These are phyloP conservation scores for Kodamaea arcana DNA, from an alignment of 1,139 yeast species.

Conservation along the genomic window DNA sequence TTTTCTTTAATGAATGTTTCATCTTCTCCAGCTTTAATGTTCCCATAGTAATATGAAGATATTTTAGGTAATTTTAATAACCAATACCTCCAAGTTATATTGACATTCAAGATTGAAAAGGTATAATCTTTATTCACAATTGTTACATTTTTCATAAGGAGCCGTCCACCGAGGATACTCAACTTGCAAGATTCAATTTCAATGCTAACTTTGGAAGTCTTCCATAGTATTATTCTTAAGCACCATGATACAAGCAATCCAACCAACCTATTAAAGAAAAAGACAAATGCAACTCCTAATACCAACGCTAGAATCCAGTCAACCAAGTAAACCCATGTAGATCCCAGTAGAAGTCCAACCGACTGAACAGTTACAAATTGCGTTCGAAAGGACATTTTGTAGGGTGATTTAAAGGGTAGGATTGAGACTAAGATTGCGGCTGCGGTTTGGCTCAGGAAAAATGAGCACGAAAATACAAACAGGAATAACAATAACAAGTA, in stretches of 20 bases:
- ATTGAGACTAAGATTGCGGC: too few relatives aligned
- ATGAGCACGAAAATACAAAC: too few relatives aligned
- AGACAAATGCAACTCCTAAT: constrained; percentile 60
- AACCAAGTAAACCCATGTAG: constrained; percentile 78
- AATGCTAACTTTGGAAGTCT: constrained; percentile 48
- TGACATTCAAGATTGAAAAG: constrained; percentile 62
- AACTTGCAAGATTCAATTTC: constrained; percentile 70
- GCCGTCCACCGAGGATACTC: constrained; percentile 76
- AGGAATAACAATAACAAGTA: too few relatives aligned
- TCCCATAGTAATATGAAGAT: constrained; percentile 34
- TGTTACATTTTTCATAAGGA: constrained; percentile 72
- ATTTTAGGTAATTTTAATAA: constrained; percentile 47
- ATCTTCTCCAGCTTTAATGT: constrained; percentile 17
- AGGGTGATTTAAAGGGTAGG: too few relatives aligned
- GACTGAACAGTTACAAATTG: constrained; percentile 20
- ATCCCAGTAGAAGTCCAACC: constrained; percentile 28
- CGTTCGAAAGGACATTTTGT: constrained; percentile 23
- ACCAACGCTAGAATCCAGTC: constrained; percentile 75
- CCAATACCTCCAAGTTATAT: constrained; percentile 93
- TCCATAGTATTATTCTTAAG: constrained; percentile 63
- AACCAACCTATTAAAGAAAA: constrained; percentile 69
- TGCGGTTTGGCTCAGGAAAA: too few relatives aligned
- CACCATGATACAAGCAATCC: constrained; percentile 57
- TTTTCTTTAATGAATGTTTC: constrained; percentile 7
- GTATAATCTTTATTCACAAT: constrained; percentile 70